phyloP scores from a whole-genome alignment of 139 green algal genomes.

The Eudorina sp. region DNA sequence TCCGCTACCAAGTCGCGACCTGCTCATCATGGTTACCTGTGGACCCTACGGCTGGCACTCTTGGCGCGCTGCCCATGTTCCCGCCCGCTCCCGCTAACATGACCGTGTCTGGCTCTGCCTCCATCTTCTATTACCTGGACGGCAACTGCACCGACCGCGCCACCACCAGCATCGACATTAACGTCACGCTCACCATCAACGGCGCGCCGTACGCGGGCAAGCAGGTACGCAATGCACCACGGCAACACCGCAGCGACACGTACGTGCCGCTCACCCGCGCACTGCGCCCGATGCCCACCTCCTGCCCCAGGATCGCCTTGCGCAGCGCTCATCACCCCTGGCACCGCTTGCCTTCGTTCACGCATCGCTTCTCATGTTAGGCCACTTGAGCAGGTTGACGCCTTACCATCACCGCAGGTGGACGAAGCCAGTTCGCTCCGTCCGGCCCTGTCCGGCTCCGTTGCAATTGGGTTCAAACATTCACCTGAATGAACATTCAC shows the following conservation, averaged over 20 bases:
- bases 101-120: not conserved
- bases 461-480: not conserved
- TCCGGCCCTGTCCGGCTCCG: no score
- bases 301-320: not conserved
- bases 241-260: no score
- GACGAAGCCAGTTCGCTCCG: no score
- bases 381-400: no score
- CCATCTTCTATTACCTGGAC: not conserved
- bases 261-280: not conserved
- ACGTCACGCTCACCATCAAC: conserved; percentile 26
- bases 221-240: not conserved
- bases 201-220: not conserved
- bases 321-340: no score
- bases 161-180: not conserved
- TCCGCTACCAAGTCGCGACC: not conserved
- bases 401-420: no score
- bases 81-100: not conserved
- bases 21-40: not conserved
- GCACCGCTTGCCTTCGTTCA: not conserved
- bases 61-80: not conserved
- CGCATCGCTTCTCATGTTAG: not conserved
- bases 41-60: not conserved
- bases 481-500: no score
- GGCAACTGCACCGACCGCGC: not conserved
- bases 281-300: not conserved